Base-by-base conservation (phyloP, 495 filamentous ascomycete species). In the Aspergillus cavernicola region DNA sequence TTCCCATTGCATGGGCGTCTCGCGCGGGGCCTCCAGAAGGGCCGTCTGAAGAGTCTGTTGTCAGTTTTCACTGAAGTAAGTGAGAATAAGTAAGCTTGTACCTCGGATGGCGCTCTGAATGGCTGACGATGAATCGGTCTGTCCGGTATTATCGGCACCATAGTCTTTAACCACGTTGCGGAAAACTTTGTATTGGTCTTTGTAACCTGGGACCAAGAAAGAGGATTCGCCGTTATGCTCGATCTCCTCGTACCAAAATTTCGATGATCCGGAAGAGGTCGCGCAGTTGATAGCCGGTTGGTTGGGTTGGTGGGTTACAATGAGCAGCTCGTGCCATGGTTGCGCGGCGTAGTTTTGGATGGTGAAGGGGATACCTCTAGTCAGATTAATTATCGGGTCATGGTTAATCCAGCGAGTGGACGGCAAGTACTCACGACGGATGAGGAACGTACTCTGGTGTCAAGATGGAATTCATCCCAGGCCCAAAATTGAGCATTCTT, bases 201-300 rank as follows among this genome's bases (percentile, higher is more conserved):
- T 67, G 26, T 61, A 58, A 1, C 44, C 39, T 0, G 50, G 44
- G 5, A 53, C 23, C 36, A 72, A 38, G 44, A 63, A 72, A 3
- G 68, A 66, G 0, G 66, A 66, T 36, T 65, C 28, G 9, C 67
- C 69, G 49, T 70, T 64, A 33, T 72, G 69, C 12, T 54, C 57
- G 31, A 72, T 69, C n/a, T 61, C 48, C 33, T 66, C 67, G 44
- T 69, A 70, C 69, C 67, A 72, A 42, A 59, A 68, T 2, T 60
- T 50, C 0, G 58, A 44, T 22, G 57, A 44, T 13, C 42, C 31
- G n/a, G 52, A 24, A 20, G 39, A 50, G 4, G 39, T 23, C 16
- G 33, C 19, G 39, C 57, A 59, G 5, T 35, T 29, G 10, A 40
- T 15, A n/a, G 44, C 18, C 26, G 48, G 23, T 13, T 35, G 24